Conservation (phyloP, 148 eudicot genomes). For the Tetragonia tetragonoides region DNA sequence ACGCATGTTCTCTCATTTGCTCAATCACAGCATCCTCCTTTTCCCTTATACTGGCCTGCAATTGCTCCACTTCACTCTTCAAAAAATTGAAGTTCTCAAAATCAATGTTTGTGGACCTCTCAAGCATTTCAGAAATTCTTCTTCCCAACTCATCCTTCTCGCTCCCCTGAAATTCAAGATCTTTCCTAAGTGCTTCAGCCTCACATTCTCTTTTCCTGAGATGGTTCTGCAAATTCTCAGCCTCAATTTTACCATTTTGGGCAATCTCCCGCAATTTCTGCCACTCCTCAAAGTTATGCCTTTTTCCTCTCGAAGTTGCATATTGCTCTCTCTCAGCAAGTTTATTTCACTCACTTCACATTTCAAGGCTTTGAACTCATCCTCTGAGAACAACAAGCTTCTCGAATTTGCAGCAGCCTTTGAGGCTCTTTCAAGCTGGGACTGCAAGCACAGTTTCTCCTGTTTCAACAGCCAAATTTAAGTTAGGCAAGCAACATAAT, state of each 20-base stretch:
- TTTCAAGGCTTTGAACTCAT: constrained; percentile 66
- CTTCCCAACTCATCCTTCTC: constrained; percentile 51
- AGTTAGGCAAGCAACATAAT: no score
- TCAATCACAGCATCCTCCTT: constrained; percentile 66
- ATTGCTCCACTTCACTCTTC: constrained; percentile 52
- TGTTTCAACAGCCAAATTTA: no score
- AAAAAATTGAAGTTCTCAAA: constrained; percentile 64
- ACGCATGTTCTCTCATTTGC: no score
- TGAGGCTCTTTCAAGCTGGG: no score
- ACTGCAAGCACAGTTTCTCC: no score
- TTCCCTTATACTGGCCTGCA: constrained; percentile 53
- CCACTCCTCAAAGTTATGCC: constrained; percentile 84
- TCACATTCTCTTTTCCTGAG: constrained; percentile 56
- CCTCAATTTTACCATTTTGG: constrained; percentile 48
- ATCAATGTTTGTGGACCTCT: constrained; percentile 57
- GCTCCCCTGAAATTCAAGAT: constrained; percentile 42
- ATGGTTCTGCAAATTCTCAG: constrained; percentile 48
- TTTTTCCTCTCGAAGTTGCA: constrained; percentile 93
- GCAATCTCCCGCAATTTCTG: constrained; percentile 74
- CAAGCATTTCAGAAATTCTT: constrained; percentile 62
- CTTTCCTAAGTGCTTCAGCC: constrained; percentile 53
- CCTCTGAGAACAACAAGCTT: no score
- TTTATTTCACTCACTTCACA: constrained; percentile 81
- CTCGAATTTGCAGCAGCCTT: no score
- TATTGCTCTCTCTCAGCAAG: constrained; percentile 88